Conservation (phyloP, 306 rosid species). For the Arachis stenosperma region DNA sequence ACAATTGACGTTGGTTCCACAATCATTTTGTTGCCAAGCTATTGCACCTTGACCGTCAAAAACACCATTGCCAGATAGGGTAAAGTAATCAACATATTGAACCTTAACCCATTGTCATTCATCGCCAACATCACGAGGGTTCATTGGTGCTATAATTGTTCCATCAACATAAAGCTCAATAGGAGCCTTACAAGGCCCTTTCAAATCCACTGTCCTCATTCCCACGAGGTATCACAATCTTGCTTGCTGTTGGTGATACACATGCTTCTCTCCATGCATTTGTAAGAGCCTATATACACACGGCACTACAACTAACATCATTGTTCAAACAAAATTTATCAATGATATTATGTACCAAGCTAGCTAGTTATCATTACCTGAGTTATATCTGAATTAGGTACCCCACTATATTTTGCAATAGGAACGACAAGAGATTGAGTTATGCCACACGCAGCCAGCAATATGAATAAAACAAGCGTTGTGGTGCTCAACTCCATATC, state of each 20-base stretch:
- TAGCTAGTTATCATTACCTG: background rate
- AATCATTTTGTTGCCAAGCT: slow-evolving; percentile 38
- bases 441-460: background rate
- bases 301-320: too few relatives aligned
- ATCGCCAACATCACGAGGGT: background rate
- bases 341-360: too few relatives aligned
- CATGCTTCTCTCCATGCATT: slow-evolving; percentile 51
- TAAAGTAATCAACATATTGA: slow-evolving; percentile 8
- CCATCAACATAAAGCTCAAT: slow-evolving; percentile 46
- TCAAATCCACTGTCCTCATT: slow-evolving; percentile 18
- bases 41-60: slow-evolving; percentile 52
- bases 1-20: slow-evolving; percentile 9
- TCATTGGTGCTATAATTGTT: slow-evolving; percentile 45
- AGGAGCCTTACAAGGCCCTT: slow-evolving; percentile 56
- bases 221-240: slow-evolving; percentile 37
- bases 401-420: slow-evolving; percentile 29
- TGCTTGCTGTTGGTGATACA: slow-evolving; percentile 28
- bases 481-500: background rate
- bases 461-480: slow-evolving; percentile 6
- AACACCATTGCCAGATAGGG: slow-evolving; percentile 43
- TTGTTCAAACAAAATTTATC: too few relatives aligned
- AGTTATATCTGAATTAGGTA: slow-evolving; percentile 33
- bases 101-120: slow-evolving; percentile 48
- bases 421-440: slow-evolving; percentile 27
- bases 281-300: slow-evolving; percentile 8